Evolutionary conservation across 495 filamentous ascomycete species (phyloP).

Genomic region (Aspergillus egyptiacus): DNA sequence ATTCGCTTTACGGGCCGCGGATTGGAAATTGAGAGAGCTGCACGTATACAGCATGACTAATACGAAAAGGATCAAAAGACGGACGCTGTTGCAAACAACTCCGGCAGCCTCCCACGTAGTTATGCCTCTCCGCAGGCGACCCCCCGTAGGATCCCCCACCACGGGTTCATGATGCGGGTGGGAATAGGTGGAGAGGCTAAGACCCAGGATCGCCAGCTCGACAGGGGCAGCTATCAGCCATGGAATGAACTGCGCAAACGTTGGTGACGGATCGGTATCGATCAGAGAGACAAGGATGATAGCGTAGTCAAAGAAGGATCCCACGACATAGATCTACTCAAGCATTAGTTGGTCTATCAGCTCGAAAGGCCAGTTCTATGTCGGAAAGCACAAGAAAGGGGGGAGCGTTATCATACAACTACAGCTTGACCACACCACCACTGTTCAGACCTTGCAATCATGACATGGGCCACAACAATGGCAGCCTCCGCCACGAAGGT

Average conservation of each 20-base stretch:
- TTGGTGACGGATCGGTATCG: constrained; percentile 71
- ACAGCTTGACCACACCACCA: constrained; percentile 91
- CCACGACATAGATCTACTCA: constrained; percentile 70
- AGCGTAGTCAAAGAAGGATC: constrained; percentile 68
- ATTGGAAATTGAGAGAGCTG: constrained; percentile 40
- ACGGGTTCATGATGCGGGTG: constrained; percentile 51
- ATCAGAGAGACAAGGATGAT: constrained; percentile 73
- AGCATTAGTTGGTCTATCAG: constrained; percentile 14
- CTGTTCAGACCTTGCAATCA: constrained; percentile 54
- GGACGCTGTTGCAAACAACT: constrained; percentile 51
- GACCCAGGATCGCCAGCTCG: constrained; percentile 62
- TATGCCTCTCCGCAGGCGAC: constrained; percentile 41
- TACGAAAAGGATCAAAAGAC: constrained; percentile 53
- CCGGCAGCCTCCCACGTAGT: constrained; percentile 62
- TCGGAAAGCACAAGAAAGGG: constrained; percentile 2
- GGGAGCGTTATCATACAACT: constrained; percentile 55
- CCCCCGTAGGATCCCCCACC: constrained; percentile 48
- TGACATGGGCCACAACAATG: constrained; percentile 71
- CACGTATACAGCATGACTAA: constrained; percentile 55
- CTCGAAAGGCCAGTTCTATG: background rate
- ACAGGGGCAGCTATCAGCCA: constrained; percentile 64
- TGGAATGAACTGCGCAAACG: constrained; percentile 61
- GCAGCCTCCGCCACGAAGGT: constrained; percentile 70
- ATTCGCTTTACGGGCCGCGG: constrained; percentile 21
- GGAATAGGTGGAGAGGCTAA: constrained; percentile 57